Percentiles rank a stretch among this genome's conserved stretches.
Evolutionary conservation across 2,329 filamentous ascomycete species (phyloP).

Genomic region (Pseudogymnoascus verrucosus): DNA sequence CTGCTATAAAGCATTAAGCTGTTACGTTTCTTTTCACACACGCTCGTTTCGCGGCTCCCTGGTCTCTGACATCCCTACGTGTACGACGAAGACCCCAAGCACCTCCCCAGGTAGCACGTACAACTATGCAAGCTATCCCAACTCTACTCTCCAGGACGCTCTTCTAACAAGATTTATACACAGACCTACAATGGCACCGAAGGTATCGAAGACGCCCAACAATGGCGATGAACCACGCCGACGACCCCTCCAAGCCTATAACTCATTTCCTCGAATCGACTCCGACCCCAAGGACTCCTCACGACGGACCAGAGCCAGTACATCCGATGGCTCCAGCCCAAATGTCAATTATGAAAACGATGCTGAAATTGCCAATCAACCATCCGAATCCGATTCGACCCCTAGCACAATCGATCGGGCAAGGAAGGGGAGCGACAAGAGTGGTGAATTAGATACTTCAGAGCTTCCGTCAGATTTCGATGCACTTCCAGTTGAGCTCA

Average conservation of each 20-base stretch:
- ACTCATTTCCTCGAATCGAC: conserved; percentile 32
- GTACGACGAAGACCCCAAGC: not conserved
- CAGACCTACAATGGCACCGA: not conserved
- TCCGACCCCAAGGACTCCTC: conserved; percentile 17
- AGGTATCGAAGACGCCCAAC: not conserved
- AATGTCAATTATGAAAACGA: not conserved
- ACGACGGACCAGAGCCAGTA: conserved; percentile 23
- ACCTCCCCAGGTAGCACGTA: not conserved
- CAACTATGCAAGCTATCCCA: not conserved
- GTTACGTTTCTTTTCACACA: not conserved
- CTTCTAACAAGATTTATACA: not conserved
- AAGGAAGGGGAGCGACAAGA: conserved; percentile 24
- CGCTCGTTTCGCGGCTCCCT: not conserved
- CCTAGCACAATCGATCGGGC: conserved; percentile 18
- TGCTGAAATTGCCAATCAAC: not conserved
- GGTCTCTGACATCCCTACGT: not conserved
- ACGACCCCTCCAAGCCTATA: conserved; percentile 29
- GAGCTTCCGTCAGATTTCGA: conserved; percentile 52
- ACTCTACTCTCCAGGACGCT: not conserved
- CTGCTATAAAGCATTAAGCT: not conserved
- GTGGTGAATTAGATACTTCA: conserved; percentile 15
- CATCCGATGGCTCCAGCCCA: conserved; percentile 17
- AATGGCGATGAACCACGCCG: conserved; percentile 18
- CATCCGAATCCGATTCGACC: not conserved
- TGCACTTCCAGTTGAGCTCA: conserved; percentile 86